Base-by-base conservation (phyloP, 2,329 filamentous ascomycete genomes). In the Chrysoporthe cubensis region DNA sequence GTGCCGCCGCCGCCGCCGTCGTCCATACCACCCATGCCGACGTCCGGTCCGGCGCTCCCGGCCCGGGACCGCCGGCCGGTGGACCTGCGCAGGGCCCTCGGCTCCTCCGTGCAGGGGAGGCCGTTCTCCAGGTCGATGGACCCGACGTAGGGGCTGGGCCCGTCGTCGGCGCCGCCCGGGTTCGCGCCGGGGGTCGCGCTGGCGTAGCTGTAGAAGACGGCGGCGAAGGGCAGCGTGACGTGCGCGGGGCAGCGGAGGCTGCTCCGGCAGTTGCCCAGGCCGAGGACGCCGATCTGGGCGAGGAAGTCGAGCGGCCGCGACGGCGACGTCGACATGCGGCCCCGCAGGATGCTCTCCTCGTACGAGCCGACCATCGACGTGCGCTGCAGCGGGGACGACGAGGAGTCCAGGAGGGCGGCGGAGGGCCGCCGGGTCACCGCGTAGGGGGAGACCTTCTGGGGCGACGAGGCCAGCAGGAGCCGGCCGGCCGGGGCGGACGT, bases 341-440 rank as follows among this genome's bases (percentile, higher is more conserved):
- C 96, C 59, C 93, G 89, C 1, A 99, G 82, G 69, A 99, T 97
- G 40, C 94, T 97, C 80, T 99, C 96, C 79, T 99, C 96, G 73
- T 97, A 99, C 1, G 95, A 97, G 2, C 96, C 96, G 2, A 98
- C 95, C 91, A 99, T 96, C 3, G 94, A 94, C 9, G 95, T 94
- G 78, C 96, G 93, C 66, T 95, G 92, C 40, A 96, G 82, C 4
- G 93, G 90, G 1, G 67, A 66, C 2, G 93, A 93, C 3, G 84
- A 93, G 2, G 84, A 81, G 58, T 97, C 94, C 0, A 90, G 89
- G 18, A 90, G 89, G 18, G 87, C 85, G 58, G 92, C 82, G 0
- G 94, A 97, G 0, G 90, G 89, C 9, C 87, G 82, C 3, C 85
- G 83, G 9, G 85, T 74, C 8, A 52, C 26, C 26, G 56, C 42